A percentile compares a stretch with the other conserved stretches of the same genome.
These are phyloP conservation scores for Colletotrichum kahawae DNA, from an alignment of 2,329 filamentous ascomycete genomes.

Conservation along the genomic window DNA sequence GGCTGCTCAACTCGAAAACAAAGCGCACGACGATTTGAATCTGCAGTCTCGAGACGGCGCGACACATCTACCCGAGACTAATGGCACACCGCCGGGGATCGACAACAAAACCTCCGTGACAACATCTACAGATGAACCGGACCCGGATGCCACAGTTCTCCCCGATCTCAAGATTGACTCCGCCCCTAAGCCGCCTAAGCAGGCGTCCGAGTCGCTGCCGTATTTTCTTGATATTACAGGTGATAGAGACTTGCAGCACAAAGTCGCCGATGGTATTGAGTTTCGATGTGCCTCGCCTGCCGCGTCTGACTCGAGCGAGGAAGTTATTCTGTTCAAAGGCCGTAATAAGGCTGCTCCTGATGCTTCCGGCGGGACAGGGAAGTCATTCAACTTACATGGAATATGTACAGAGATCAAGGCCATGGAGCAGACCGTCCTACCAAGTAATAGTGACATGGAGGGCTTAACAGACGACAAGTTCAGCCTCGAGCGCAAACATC, in stretches of 20 bases:
- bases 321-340: constrained; percentile 73
- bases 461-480: neutral
- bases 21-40: neutral
- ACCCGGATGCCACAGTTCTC: neutral
- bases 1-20: neutral
- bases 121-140: neutral
- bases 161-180: neutral
- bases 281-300: constrained; percentile 21
- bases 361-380: constrained; percentile 4
- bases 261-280: neutral
- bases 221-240: constrained; percentile 46
- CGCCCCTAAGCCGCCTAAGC: neutral
- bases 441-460: constrained; percentile 19
- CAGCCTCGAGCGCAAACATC: neutral
- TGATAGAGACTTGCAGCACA: constrained; percentile 26
- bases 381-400: constrained; percentile 24
- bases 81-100: neutral
- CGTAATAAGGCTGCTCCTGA: constrained; percentile 33
- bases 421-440: constrained; percentile 26
- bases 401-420: constrained; percentile 37
- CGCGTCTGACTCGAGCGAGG: constrained; percentile 64
- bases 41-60: neutral
- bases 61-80: neutral
- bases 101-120: neutral
- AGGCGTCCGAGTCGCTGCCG: neutral